phyloP scores from a whole-genome alignment of 2,329 filamentous ascomycete genomes.

The Aspergillus brasiliensis region DNA sequence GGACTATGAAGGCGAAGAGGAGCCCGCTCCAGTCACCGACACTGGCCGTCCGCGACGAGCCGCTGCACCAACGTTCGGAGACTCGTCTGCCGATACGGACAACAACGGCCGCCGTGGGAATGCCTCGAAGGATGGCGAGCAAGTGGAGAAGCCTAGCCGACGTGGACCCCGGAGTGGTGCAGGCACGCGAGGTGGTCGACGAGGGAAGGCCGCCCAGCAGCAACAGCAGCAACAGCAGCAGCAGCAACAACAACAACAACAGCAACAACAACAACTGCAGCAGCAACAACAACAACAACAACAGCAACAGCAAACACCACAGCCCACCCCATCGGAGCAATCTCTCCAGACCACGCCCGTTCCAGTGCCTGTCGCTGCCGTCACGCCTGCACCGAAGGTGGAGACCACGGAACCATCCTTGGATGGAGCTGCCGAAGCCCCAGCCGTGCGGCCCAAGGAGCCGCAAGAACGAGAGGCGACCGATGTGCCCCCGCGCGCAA shows the following conservation, averaged over 20 bases:
- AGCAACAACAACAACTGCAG: slow-evolving; percentile 12
- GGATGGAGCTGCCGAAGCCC: slow-evolving; percentile 21
- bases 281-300: slow-evolving; percentile 25
- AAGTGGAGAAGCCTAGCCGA: slow-evolving; percentile 38
- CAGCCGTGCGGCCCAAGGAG: slow-evolving; percentile 30
- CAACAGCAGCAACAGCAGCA: slow-evolving; percentile 26
- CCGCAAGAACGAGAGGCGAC: slow-evolving; percentile 27
- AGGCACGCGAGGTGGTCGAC: slow-evolving; percentile 38
- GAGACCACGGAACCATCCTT: slow-evolving; percentile 26
- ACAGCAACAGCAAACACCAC: slow-evolving; percentile 22
- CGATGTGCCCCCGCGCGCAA: slow-evolving; percentile 27
- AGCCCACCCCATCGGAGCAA: slow-evolving; percentile 15
- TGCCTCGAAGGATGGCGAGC: slow-evolving; percentile 38
- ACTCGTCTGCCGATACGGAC: slow-evolving; percentile 37
- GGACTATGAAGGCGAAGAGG: slow-evolving; percentile 49
- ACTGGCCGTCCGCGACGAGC: slow-evolving; percentile 53
- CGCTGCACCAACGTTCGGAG: slow-evolving; percentile 53
- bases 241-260: slow-evolving; percentile 20
- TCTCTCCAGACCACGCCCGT: not conserved
- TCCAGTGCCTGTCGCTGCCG: slow-evolving; percentile 17
- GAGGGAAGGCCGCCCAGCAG: slow-evolving; percentile 36
- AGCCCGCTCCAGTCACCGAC: slow-evolving; percentile 50
- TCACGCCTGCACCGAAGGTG: slow-evolving; percentile 29
- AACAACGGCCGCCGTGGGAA: slow-evolving; percentile 37
- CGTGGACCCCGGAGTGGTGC: slow-evolving; percentile 37